Evolutionary conservation across 179 eudicot species (phyloP), one percentile per base, ranked within the genome.

Genomic region (Actinidia polygama): DNA sequence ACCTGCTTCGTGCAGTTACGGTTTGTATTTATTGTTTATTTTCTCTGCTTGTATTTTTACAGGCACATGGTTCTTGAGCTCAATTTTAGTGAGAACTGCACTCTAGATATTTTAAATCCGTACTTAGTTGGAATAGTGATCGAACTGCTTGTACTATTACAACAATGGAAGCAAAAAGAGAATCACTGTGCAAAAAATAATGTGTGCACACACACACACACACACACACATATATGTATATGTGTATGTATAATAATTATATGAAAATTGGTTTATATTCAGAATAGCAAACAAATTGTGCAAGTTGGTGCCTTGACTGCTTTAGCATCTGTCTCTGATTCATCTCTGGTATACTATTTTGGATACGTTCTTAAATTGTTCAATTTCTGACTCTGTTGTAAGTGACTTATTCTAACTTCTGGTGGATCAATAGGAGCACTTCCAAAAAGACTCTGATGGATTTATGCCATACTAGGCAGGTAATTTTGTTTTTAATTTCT

Each of bases 401-500:
- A 24, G 61, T 73, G 30, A 53, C 24, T 47, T 26, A 10, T 59
- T 73, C 79, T 80, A 69, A 81, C 72, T 44, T 58, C 51, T 16
- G 18, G 67, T 86, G 78, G 21, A 49, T 82, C 85, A 64, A 68
- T 85, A 95, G 99, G 99, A 94, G 84, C 93, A 92, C 88, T 95
- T 95, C 91, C 94, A 95, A 84, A 95, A 96, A 81, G 94, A 96
- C 83, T 96, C 94, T 86, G 99, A 92, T 75, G 93, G 96, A 49
- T 98, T 96, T 84, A 94, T 96, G 98, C 99, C 99, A 96, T 73
- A 98, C 99, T 26, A 96, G 93, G 88, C 97, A 96, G 97, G 99
- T 93, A 64, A 85, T 4, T 82, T 44, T 9, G n/a, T 26, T 19
- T 66, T 23, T 70, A 40, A 12, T 59, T 44, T 78, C n/a, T 62